Evolutionary conservation across 148 eudicot genomes (phyloP), one percentile per base, ranked within the genome.

Genomic region (Pharnaceum exiguum): DNA sequence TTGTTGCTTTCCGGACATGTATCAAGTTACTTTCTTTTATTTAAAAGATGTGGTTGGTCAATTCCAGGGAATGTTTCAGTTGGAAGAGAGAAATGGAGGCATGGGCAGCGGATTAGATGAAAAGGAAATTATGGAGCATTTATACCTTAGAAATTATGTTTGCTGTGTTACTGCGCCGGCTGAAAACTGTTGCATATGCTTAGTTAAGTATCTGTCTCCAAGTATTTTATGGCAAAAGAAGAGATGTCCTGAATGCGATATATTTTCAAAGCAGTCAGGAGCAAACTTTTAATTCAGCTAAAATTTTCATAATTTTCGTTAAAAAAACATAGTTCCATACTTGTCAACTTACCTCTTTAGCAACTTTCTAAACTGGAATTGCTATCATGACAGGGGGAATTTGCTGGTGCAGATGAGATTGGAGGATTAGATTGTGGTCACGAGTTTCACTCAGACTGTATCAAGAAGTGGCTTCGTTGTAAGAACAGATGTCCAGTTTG

Each of bases 401-500:
- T 78, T 52, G 47, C 51, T 10, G 16, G 27, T 1, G 90, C 83
- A 13, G 90, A 87, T 28, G 68, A 79, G 23, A 47, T 87, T 32
- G 95, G 90, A 48, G 61, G 46, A 16, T 60, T 84, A 74, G 71
- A 81, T 33, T 87, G 95, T 26, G 83, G 83, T 42, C 95, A 87
- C 27, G 87, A 83, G 46, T 87, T 79, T 47, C 95, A 87, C 52
- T 59, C 78, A 18, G 62, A 49, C 31, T 87, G 95, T 75, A 72
- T 87, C 55, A 81, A 75, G 39, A 79, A 81, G 39, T 84, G 95
- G 95, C 61, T 87, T 15, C 45, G 28, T 3, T 66, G 67, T 50
- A 87, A 87, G 75, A 87, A 87, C 31, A 33, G 75, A 7, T 87
- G 95, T 69, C 95, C 90, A 30, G 73, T 87, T 46, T 87, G 95